Base-by-base conservation (phyloP, 352 stramenopile genomes). In the Phytophthora tubulina region DNA sequence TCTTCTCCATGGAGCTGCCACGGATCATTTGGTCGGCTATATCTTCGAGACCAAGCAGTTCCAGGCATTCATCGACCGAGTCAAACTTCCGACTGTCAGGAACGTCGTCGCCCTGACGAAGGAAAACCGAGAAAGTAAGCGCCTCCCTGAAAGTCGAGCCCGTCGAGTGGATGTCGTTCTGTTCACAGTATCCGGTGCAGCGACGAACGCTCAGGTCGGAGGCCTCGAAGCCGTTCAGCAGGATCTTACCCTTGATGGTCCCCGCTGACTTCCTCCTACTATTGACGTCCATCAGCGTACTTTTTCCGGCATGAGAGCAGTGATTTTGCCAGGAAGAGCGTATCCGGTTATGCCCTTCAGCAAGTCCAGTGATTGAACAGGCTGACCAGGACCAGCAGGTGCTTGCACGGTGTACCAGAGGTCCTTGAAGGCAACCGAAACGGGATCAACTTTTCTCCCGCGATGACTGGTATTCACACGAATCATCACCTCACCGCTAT, bases 241-340 rank as follows among this genome's bases (percentile, higher is more conserved):
- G 59, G 38, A 97, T 89, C 13, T 91, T 69, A 2, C 93, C 93
- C 6, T 70, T 63, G 66, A 96, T 90, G 10, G 59, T 85, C 30
- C 96, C 96, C 14, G 69, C 82, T 0, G 61, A 74, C 78, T 99
- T 99, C 13, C 96, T 83, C 21, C 96, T 80, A 3, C 95, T 92
- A 57, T 99, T 96, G 7, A 99, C 95, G 73, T 99, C 96, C 77
- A 98, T 96, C 1, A 99, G 72, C 6, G 96, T 99, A 14, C 95
- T 98, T 70, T 99, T 98, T 17, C 95, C 93, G 27, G 91, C 88
- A 94, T 94, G 2, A 95, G 56, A 10, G 88, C 88, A 3, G 84
- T 90, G 46, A 94, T 88, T 1, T 72, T 79, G 0, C 88, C 88
- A 17, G 86, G 88, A 11, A 74, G 30, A 1, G 84, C 82, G 41